Percentiles rank a stretch among this genome's conserved stretches.
Evolutionary conservation across 805 yeast genomes (phyloP).

Genomic region (Osmozyma mogii): DNA sequence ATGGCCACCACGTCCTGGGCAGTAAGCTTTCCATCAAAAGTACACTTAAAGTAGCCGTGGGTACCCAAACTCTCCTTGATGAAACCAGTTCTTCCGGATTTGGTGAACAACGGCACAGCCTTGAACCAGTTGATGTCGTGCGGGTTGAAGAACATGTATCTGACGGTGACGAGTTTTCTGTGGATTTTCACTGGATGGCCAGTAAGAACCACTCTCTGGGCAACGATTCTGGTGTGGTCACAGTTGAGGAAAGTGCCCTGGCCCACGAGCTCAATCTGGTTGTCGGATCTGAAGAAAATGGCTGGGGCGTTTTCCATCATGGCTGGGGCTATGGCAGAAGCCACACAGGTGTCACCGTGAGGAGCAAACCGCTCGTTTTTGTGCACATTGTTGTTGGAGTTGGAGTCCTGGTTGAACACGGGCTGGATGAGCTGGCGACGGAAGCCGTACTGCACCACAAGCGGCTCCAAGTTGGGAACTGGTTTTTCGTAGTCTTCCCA

Average conservation of each 20-base stretch:
- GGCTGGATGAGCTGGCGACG: slow-evolving; percentile 82
- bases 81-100: slow-evolving; percentile 87
- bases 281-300: slow-evolving; percentile 59
- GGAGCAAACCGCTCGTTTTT: slow-evolving; percentile 80
- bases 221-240: slow-evolving; percentile 76
- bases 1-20: slow-evolving; percentile 92
- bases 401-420: slow-evolving; percentile 68
- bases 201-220: slow-evolving; percentile 82
- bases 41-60: slow-evolving; percentile 95
- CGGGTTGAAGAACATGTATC: slow-evolving; percentile 94
- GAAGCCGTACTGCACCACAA: slow-evolving; percentile 89
- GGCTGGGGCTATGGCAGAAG: slow-evolving; percentile 84
- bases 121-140: slow-evolving; percentile 86
- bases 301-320: slow-evolving; percentile 81
- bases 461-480: slow-evolving; percentile 69
- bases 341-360: slow-evolving; percentile 59
- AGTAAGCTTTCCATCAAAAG: slow-evolving; percentile 81
- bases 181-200: slow-evolving; percentile 96
- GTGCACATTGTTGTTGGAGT: slow-evolving; percentile 77
- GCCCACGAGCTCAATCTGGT: slow-evolving; percentile 64
- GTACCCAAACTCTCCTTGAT: slow-evolving; percentile 96
- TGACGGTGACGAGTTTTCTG: slow-evolving; percentile 80
- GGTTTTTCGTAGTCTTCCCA: slow-evolving; percentile 91
- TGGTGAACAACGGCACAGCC: slow-evolving; percentile 87
- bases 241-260: slow-evolving; percentile 85